These are phyloP conservation scores for Akanthomyces lecanii DNA, from an alignment of 2,329 filamentous ascomycete species.

Conservation along the genomic window DNA sequence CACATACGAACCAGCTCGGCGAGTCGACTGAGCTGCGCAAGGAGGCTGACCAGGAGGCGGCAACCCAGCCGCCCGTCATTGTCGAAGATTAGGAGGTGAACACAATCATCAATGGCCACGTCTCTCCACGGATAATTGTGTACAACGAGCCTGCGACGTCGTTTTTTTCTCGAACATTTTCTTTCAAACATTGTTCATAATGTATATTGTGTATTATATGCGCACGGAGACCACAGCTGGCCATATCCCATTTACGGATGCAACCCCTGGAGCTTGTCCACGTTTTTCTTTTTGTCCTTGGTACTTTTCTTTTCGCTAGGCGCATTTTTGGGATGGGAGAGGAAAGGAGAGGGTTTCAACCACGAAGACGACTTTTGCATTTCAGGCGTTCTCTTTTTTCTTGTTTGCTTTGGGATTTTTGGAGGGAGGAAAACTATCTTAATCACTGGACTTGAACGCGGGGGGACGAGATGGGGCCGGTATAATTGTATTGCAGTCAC, in stretches of 20 bases:
- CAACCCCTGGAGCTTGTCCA: no score
- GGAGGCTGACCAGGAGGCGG: neutral
- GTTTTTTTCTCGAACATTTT: neutral
- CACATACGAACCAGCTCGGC: neutral
- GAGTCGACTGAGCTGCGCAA: conserved; percentile 7
- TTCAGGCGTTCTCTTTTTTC: conserved; percentile 12
- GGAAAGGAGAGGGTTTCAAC: neutral
- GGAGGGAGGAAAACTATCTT: neutral
- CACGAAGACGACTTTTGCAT: conserved; percentile 2
- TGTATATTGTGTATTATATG: conserved; percentile 22
- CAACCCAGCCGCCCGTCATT: neutral
- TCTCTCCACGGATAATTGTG: neutral
- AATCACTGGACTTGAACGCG: neutral
- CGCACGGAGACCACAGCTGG: neutral
- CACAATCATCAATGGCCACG: no score
- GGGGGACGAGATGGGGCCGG: neutral
- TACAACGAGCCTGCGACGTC: neutral
- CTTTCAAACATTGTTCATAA: conserved; percentile 17
- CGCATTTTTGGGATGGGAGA: conserved; percentile 2
- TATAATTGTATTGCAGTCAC: neutral
- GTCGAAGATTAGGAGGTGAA: neutral
- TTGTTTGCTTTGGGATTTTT: neutral
- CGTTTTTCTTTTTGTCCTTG: neutral
- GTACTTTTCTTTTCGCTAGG: conserved; percentile 5
- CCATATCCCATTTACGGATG: no score